Percentiles rank a stretch among this genome's conserved stretches.
phyloP scores from a whole-genome alignment of 768 basidiomycete species.

The Rhodotorula taiwanensis region DNA sequence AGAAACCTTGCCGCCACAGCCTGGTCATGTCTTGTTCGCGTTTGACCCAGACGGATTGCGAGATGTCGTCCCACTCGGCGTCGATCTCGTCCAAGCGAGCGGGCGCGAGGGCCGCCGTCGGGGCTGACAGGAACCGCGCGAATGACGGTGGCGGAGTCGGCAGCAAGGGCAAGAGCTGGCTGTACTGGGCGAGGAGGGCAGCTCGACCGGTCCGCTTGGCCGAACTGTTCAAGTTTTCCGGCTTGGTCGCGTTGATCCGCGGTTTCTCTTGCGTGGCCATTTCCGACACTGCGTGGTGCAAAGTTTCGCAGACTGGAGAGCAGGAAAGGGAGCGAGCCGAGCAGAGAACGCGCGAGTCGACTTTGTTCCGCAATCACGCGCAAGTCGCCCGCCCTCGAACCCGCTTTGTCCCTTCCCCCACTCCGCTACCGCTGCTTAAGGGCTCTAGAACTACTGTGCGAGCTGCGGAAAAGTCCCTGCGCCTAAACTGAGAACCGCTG shows the following conservation, averaged over 20 bases:
- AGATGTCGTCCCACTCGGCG: slow-evolving; percentile 58
- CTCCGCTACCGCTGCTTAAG: too few relatives aligned
- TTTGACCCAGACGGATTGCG: slow-evolving; percentile 81
- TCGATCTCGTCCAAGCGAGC: slow-evolving; percentile 11
- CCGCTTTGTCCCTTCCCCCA: too few relatives aligned
- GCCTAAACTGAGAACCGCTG: too few relatives aligned
- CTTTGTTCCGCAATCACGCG: too few relatives aligned
- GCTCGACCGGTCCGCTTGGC: slow-evolving; percentile 16
- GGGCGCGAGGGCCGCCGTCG: slow-evolving; percentile 1
- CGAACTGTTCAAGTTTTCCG: slow-evolving; percentile 21
- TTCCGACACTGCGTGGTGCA: too few relatives aligned
- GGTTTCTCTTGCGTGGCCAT: not conserved
- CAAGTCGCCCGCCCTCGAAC: too few relatives aligned
- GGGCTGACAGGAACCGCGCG: slow-evolving; percentile 1
- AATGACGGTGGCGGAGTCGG: not conserved
- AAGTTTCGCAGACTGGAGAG: too few relatives aligned
- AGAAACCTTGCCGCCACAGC: slow-evolving; percentile 87
- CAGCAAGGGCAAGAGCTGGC: slow-evolving; percentile 22
- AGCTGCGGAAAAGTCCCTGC: too few relatives aligned
- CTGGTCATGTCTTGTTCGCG: slow-evolving; percentile 58
- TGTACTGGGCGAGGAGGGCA: slow-evolving; percentile 23
- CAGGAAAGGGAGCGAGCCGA: too few relatives aligned
- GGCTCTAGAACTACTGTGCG: too few relatives aligned
- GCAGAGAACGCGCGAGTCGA: too few relatives aligned
- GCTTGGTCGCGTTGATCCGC: slow-evolving; percentile 14